Base-by-base conservation (phyloP, 129 eudicot genomes). In the Artemisia argyi region DNA sequence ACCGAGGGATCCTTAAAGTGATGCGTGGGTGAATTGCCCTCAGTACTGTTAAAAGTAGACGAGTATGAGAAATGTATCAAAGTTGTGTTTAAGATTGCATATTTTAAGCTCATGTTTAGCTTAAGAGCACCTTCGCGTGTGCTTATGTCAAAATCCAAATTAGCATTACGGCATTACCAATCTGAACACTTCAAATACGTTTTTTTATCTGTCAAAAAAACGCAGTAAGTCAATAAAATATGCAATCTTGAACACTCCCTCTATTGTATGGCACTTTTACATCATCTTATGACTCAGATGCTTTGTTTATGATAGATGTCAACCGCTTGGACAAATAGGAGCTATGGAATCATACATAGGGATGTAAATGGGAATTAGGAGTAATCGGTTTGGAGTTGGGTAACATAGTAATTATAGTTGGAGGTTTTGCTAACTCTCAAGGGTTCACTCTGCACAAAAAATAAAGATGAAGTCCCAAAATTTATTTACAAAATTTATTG, bases 301-400 rank as follows among this genome's bases (percentile, higher is more conserved):
- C 93, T 87, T 92, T 92, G 84, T 89, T 85, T 83, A 85, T 92
- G 91, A 84, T 92, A 85, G 96, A 92, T 92, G 84, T 73, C 89
- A 83, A 92, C 88, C 83, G 96, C 98, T 75, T 89, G 98, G 98
- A 87, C 91, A 88, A 85, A 80, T 83, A 68, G 85, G 96, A 83
- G 98, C 98, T 78, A 81, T 92, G 98, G 96, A 85, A 79, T 82
- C 92, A 82, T 89, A 85, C 95, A 28, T 86, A 89, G 94, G 96
- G 86, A 85, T 92, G 91, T 89, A 83, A 75, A 75, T 76, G 82
- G 84, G 93, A 81, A 79, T 78, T 86, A 86, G 94, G 94, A 85
- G 82, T 71, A 80, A 52, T 83, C 88, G 75, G 89, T 86, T 86
- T 86, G 91, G 87, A 83, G 85, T 84, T 66, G 80, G 88, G 90